phyloP scores from a whole-genome alignment of 148 eudicot species.

The Euryodendron excelsum region DNA sequence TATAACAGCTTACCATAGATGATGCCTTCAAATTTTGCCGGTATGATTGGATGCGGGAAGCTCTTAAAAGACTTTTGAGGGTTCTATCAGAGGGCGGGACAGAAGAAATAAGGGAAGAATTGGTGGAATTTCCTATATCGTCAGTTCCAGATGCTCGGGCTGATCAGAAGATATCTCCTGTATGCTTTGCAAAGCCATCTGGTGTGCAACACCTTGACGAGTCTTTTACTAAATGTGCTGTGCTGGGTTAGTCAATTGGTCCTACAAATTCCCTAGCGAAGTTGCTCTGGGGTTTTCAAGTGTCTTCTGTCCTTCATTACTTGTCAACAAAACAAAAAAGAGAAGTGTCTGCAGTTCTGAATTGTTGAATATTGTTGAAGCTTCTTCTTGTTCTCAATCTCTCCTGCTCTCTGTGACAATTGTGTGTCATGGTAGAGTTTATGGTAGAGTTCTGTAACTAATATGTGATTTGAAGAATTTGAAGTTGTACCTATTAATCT shows the following conservation, averaged over 20 bases:
- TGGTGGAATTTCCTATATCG: background rate
- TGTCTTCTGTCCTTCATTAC: background rate
- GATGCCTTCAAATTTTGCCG: constrained; percentile 27
- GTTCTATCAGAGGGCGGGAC: constrained; percentile 2
- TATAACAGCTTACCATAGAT: constrained; percentile 22
- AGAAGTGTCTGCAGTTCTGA: background rate
- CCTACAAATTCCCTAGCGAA: constrained; percentile 3
- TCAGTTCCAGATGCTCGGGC: constrained; percentile 6
- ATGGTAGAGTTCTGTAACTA: constrained; percentile 4
- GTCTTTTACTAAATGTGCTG: constrained; percentile 12
- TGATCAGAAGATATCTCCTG: constrained; percentile 5
- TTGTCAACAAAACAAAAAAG: too few relatives aligned
- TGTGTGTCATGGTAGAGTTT: background rate
- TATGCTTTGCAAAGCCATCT: constrained; percentile 16
- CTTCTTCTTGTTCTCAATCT: background rate
- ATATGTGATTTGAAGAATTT: background rate
- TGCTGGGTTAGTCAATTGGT: constrained; percentile 13
- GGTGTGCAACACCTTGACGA: constrained; percentile 13
- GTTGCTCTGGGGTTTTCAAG: background rate
- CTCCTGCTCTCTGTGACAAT: background rate
- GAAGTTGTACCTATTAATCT: background rate
- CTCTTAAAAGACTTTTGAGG: constrained; percentile 11
- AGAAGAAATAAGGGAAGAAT: constrained; percentile 3
- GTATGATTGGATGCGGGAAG: constrained; percentile 29
- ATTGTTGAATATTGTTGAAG: background rate